phyloP scores from a whole-genome alignment of 371 early-diverging fungal genomes.

The Mucor piriformis region DNA sequence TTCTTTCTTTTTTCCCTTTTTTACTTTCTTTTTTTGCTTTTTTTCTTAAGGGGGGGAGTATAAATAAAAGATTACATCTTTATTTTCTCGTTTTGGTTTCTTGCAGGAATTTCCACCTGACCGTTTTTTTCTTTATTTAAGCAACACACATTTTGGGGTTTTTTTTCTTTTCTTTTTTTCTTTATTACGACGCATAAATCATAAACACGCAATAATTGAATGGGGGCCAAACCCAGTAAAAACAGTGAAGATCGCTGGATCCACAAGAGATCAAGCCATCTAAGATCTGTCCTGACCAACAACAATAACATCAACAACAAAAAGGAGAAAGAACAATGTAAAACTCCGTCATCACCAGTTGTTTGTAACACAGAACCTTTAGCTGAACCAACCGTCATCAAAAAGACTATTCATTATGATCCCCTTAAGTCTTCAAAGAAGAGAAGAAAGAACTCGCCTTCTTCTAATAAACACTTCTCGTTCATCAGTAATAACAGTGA shows the following conservation, averaged over 20 bases:
- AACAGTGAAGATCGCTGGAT: slow-evolving; percentile 12
- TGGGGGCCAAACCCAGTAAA: slow-evolving; percentile 33
- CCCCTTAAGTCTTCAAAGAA: slow-evolving; percentile 5
- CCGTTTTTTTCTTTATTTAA: too few species aligned
- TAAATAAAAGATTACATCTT: not conserved
- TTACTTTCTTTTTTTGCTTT: not conserved
- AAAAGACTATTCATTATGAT: slow-evolving; percentile 9
- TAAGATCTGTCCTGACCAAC: slow-evolving; percentile 7
- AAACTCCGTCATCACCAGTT: not conserved
- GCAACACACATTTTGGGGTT: not conserved
- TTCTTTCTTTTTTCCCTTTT: not conserved
- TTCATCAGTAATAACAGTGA: slow-evolving; percentile 8
- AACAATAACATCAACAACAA: not conserved
- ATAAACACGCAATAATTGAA: slow-evolving; percentile 4
- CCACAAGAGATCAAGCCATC: slow-evolving; percentile 5
- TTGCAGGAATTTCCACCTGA: not conserved
- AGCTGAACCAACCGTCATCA: not conserved
- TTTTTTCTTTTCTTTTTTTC: slow-evolving; percentile 1
- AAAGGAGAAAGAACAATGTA: too few species aligned
- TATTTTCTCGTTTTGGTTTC: slow-evolving; percentile 8
- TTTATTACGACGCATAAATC: not conserved
- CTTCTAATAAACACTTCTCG: not conserved
- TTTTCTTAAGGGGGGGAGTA: not conserved
- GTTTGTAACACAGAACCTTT: not conserved
- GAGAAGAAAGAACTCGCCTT: not conserved